Base-by-base conservation (phyloP, 1,284 basidiomycete genomes). In the Leccinum cinnamomeum region DNA sequence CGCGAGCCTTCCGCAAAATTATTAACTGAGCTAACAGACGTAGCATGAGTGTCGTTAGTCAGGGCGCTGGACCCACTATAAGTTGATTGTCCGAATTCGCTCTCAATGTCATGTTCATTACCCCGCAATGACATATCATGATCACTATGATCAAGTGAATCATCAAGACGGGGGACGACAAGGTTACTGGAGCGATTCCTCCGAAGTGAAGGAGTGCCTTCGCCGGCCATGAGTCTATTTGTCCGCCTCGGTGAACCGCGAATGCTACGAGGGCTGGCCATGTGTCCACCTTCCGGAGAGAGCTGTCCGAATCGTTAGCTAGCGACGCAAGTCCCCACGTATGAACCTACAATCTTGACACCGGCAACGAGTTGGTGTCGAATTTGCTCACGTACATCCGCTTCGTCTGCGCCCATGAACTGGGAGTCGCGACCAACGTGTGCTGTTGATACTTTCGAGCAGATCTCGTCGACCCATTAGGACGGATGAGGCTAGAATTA, bases 331-430 rank as follows among this genome's bases (percentile, higher is more conserved):
- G n/a, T 28, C 25, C 59, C 41, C 53, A n/a, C 55, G 56, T 59
- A 58, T 60, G 68, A 50, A 74, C 84, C 67, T 71, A 91, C 89
- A 67, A 89, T 80, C 62, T 87, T 87, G 28, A 85, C 86, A 25
- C 92, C 91, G 58, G 87, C 87, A 39, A 85, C 89, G 51, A 96
- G 76, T 64, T 91, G 89, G 65, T 90, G 86, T 70, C 94, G 90
- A 56, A 95, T 90, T 72, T 95, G 92, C 67, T 90, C 88, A 66
- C 91, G 84, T 5, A 91, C 92, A 64, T 88, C 82, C n/a, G 88
- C 90, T 63, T 95, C 94, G 66, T 95, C 91, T 5, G 94, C 94
- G 73, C 95, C 94, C 85, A 92, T 88, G 70, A 96, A 96, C 70
- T 95, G 94, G 6, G 92, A 94, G 1, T 83, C 81, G 8, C 84